A percentile compares a stretch with the other conserved stretches of the same genome.
phyloP scores from a whole-genome alignment of 306 rosid species.

The Trifolium subterraneum region DNA sequence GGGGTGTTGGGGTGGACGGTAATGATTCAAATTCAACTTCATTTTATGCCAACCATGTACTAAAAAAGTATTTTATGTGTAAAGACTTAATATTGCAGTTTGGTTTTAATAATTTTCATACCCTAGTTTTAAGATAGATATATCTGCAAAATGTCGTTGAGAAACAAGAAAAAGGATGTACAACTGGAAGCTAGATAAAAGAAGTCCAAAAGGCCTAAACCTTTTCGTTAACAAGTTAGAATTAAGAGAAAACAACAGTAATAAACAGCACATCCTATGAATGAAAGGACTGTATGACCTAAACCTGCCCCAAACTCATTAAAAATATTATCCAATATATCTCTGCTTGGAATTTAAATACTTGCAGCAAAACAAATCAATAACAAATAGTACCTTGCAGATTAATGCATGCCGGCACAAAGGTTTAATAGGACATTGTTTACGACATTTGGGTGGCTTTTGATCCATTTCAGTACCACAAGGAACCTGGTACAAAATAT shows the following conservation, averaged over 20 bases:
- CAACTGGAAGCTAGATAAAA: not conserved
- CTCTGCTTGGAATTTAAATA: slow-evolving; percentile 30
- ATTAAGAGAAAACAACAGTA: not conserved
- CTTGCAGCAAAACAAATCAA: slow-evolving; percentile 31
- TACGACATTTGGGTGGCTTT: slow-evolving; percentile 89
- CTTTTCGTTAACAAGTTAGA: not conserved
- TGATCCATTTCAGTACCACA: slow-evolving; percentile 96
- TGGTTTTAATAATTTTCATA: not conserved
- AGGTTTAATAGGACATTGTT: slow-evolving; percentile 68
- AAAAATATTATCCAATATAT: not conserved
- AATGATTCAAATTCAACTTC: not conserved
- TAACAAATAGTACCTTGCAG: slow-evolving; percentile 62
- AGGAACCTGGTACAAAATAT: slow-evolving; percentile 72
- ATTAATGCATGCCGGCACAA: slow-evolving; percentile 78
- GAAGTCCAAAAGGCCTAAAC: not conserved
- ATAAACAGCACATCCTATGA: not conserved
- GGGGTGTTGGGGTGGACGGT: not conserved
- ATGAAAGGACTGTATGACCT: not conserved
- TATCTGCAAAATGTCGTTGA: not conserved
- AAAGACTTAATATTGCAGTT: not conserved
- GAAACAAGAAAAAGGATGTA: not conserved
- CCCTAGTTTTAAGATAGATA: not conserved
- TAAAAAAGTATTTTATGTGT: not conserved
- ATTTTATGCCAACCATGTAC: not conserved
- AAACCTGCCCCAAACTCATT: not conserved